Evolutionary conservation across 768 basidiomycete genomes (phyloP).

Genomic region (Hypholoma fasciculare): DNA sequence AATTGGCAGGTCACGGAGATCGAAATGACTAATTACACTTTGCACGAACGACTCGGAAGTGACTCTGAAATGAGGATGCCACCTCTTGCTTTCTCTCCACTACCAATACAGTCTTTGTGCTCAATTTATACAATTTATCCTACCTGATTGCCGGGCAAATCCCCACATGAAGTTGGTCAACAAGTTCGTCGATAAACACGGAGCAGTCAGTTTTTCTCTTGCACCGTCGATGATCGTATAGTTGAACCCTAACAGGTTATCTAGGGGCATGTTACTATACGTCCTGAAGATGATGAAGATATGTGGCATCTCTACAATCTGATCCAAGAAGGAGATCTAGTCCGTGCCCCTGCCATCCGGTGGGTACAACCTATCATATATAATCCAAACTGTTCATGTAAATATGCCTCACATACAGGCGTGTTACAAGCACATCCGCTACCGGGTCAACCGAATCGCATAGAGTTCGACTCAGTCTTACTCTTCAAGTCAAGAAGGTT

Average conservation of each 20-base stretch:
- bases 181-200: conserved; percentile 82
- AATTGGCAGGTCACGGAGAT: not conserved
- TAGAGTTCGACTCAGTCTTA: conserved; percentile 82
- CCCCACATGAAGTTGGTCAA: conserved; percentile 79
- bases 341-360: conserved; percentile 86
- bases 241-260: conserved; percentile 31
- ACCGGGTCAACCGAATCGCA: conserved; percentile 96
- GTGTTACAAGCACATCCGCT: conserved; percentile 85
- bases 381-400: not conserved
- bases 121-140: conserved; percentile 1
- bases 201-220: conserved; percentile 53
- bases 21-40: conserved; percentile 3
- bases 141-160: conserved; percentile 9
- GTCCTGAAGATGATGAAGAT: conserved; percentile 98
- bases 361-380: conserved; percentile 28
- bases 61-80: not conserved
- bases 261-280: conserved; percentile 91
- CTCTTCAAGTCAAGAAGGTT: conserved; percentile 75
- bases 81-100: not conserved
- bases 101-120: not conserved
- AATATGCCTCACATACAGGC: conserved; percentile 41
- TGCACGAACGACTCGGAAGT: not conserved
- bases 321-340: conserved; percentile 84
- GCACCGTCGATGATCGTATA: conserved; percentile 10
- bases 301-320: conserved; percentile 99